These are phyloP conservation scores for Ganoderma lucidum DNA, from an alignment of 1,284 basidiomycete genomes.

Conservation along the genomic window DNA sequence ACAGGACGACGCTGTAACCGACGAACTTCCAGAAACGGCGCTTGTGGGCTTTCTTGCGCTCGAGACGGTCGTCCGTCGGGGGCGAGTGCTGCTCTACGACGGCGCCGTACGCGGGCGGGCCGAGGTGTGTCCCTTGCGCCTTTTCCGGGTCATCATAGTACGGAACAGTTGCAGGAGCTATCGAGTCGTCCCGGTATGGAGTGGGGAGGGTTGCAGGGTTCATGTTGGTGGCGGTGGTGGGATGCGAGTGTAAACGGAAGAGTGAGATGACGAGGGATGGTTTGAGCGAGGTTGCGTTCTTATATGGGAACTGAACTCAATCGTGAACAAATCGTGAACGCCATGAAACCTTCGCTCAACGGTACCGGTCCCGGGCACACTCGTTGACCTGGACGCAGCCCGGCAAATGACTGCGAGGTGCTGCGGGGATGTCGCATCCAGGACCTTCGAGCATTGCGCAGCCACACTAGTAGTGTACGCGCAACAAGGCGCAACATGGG, in stretches of 20 bases:
- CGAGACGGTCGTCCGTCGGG: slow-evolving; percentile 9
- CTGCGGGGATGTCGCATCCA: background rate
- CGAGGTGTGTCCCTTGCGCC: slow-evolving; percentile 2
- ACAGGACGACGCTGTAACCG: slow-evolving; percentile 19
- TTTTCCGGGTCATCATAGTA: slow-evolving; percentile 1
- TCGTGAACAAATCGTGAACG: background rate
- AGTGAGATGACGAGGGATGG: background rate
- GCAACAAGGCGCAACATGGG: background rate
- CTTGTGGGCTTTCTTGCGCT: slow-evolving; percentile 21
- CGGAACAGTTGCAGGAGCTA: background rate
- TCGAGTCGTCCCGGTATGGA: background rate
- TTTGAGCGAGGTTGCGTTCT: background rate
- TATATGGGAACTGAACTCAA: background rate
- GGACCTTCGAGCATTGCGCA: slow-evolving; percentile 1
- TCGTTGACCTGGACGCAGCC: background rate
- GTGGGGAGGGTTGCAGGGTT: background rate
- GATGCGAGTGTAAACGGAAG: background rate
- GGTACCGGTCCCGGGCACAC: background rate
- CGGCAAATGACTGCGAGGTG: background rate
- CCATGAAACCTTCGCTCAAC: background rate
- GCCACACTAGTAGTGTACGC: background rate
- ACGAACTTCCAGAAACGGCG: slow-evolving; percentile 30
- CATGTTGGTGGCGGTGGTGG: background rate
- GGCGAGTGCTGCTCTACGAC: background rate
- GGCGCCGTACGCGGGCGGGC: slow-evolving; percentile 2